Base-by-base conservation (phyloP, 2,329 filamentous ascomycete species). In the Mycosphaerella arachidis region DNA sequence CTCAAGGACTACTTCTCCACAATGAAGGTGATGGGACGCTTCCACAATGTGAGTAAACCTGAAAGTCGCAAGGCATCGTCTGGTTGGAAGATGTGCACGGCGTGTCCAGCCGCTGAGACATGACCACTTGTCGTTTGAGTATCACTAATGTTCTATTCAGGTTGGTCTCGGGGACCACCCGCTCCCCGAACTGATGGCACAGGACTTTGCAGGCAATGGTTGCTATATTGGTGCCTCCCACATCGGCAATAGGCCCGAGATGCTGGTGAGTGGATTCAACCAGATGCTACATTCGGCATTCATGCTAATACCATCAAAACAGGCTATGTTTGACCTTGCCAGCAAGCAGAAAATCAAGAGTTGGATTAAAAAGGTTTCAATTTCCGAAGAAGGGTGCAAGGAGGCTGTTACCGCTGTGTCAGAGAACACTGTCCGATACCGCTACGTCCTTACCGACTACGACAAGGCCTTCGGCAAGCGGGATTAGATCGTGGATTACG, bases 1-100 rank as follows among this genome's bases (percentile, higher is more conserved):
- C 78, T 66, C 37, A 65, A 63, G 55, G 82, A 87, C 64, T 95
- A 94, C 78, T 84, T 95, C 70, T 84, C 83, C 62, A 83, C 92
- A 69, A 83, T 95, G 73, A 91, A 93, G 76, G 86, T 93, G 59
- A 89, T 92, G 77, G 90, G 88, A 60, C 84, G 82, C 71, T 94
- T 89, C 85, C 84, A 93, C 73, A 89, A 84, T 68, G 89, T 93
- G 56, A 90, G 90, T 24, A 24, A 24, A 24, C 24, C 24, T 24
- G 24, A 3, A 24, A 48, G 80, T 93, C 71, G 90, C 90, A 3
- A 89, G 91, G 72, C 87, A 90, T 62, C 85, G 87, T 50, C 85
- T 90, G 13, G 84, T 89, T 60, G 24, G 24, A 24, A 24, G 3
- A 24, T 24, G 24, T 24, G 24, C 24, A 24, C 24, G 24, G 24